Evolutionary conservation across 148 eudicot species (phyloP).

Genomic region (Vaccinium vitisidaea): DNA sequence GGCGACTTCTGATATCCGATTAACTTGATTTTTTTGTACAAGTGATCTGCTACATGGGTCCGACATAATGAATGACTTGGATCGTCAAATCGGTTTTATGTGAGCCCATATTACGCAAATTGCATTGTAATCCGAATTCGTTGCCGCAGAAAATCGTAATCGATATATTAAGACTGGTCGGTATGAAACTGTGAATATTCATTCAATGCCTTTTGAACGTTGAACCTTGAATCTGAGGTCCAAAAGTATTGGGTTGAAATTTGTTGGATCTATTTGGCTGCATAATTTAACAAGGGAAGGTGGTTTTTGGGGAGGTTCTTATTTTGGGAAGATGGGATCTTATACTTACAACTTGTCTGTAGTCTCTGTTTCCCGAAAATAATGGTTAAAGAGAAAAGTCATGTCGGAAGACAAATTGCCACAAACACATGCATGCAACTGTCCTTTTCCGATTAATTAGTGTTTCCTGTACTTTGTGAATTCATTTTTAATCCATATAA

Average conservation of each 20-base stretch:
- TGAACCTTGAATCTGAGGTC: not conserved
- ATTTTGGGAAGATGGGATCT: not conserved
- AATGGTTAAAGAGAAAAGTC: too few species aligned
- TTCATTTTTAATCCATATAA: too few species aligned
- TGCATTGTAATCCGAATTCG: not conserved
- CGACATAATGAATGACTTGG: not conserved
- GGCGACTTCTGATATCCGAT: not conserved
- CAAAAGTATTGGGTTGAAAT: not conserved
- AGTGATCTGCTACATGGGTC: not conserved
- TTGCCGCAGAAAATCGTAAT: not conserved
- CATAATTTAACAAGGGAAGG: conserved; percentile 2
- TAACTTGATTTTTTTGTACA: not conserved
- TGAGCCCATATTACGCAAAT: not conserved
- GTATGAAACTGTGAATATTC: not conserved
- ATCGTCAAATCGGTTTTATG: not conserved
- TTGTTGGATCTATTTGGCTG: not conserved
- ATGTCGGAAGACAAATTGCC: not conserved
- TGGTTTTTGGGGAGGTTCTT: conserved; percentile 3
- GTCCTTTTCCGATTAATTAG: not conserved
- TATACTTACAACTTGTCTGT: not conserved
- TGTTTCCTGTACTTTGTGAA: too few species aligned
- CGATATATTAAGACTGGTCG: not conserved
- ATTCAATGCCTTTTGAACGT: not conserved
- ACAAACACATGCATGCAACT: not conserved
- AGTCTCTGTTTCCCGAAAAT: too few species aligned